Evolutionary conservation across 2,329 filamentous ascomycete species (phyloP).

Genomic region (Ophiocordyceps sinensis): DNA sequence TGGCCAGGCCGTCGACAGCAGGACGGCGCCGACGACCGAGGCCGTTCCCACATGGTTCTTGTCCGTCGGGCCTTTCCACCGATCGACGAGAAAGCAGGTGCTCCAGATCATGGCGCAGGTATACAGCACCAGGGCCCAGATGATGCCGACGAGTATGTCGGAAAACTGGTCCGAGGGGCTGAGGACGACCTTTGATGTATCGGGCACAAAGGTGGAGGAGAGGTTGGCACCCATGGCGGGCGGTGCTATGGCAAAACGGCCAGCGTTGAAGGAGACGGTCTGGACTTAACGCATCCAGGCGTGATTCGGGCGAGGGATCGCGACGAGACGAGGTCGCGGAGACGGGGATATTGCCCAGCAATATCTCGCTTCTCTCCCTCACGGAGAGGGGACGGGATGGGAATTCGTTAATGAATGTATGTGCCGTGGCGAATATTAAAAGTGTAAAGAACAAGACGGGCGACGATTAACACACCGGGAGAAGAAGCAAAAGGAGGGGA

Average conservation of each 20-base stretch:
- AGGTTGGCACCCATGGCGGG: slow-evolving; percentile 24
- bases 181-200: slow-evolving; percentile 20
- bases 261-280: background rate
- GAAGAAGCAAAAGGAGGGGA: too few relatives aligned
- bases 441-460: too few relatives aligned
- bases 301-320: background rate
- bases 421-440: too few relatives aligned
- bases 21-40: slow-evolving; percentile 15
- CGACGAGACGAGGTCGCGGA: background rate
- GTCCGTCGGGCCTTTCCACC: slow-evolving; percentile 25
- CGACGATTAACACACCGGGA: too few relatives aligned
- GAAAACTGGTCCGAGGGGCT: slow-evolving; percentile 14
- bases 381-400: background rate
- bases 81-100: slow-evolving; percentile 24
- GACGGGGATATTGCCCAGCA: slow-evolving; percentile 1
- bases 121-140: slow-evolving; percentile 22
- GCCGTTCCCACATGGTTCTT: slow-evolving; percentile 14
- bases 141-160: slow-evolving; percentile 17
- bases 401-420: too few relatives aligned
- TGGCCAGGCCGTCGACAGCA: slow-evolving; percentile 21
- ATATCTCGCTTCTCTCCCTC: background rate
- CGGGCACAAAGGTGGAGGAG: slow-evolving; percentile 21
- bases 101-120: slow-evolving; percentile 25
- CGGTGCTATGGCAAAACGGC: background rate
- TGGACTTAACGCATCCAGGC: background rate